Base-by-base conservation (phyloP, 2,329 filamentous ascomycete species). In the Penicillium sp. region DNA sequence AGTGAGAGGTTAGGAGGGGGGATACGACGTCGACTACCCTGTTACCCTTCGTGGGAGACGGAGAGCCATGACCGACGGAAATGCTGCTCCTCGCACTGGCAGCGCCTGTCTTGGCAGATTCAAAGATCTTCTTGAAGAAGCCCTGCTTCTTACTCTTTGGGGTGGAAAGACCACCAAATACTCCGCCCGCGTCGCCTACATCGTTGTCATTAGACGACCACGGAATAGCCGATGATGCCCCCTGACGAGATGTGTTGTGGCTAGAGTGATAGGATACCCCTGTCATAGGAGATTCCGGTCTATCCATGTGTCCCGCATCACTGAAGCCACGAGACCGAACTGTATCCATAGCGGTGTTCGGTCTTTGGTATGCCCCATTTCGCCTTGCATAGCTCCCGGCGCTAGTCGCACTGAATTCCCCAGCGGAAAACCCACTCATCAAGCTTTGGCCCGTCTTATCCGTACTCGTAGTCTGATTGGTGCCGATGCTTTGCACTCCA, bases 81-180 rank as follows among this genome's bases (percentile, higher is more conserved):
- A 97, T 90, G 60, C 89, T 96, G 61, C 89, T 94, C 59, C 93
- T 85, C 51, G 90, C 91, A 69, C 87, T 96, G 2, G 93, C 93
- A 31, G 95, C 92, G 29, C 92, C 91, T 0, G 93, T 97, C 77
- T 96, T 97, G 15, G 92, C 93, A 2, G 90, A 91, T 62, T 96
- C 92, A 27, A 97, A 85, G 65, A 97, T 93, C 69, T 96, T 95
- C 74, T 93, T 94, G 80, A 97, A 94, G 68, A 97, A 96, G 47
- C 91, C 93, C 58, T 88, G 87, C 72, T 91, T 94, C 60, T 90
- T 91, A 1, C 86, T 81, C 74, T 92, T 89, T 0, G 92, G 92
- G 9, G 83, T 81, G 12, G 78, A 79, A 8, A 97, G 82, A 0
- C 93, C 92, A 40, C 93, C 93, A 6, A 97, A 81, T 0, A 88